Evolutionary conservation across 192 early-diverging fungal species (phyloP), one percentile per base, ranked within the genome.

Genomic region (Pilaira anomala): DNA sequence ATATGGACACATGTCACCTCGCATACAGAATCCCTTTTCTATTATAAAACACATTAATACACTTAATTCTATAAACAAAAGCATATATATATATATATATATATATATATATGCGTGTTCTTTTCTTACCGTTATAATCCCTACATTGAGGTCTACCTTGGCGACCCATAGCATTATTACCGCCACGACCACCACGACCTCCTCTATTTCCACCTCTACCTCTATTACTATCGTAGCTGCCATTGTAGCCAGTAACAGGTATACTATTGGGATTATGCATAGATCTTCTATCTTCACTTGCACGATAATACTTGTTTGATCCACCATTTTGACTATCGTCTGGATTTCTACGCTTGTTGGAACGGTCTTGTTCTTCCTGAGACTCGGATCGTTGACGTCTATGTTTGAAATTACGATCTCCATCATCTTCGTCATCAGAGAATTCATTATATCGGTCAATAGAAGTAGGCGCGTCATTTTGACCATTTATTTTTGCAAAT

Each of bases 21-120:
- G 84, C 65, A 89, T 77, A 66, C 92, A 93, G 55, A 78, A 87
- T 29, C 92, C 92, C 60, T 83, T 83, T 50, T 91, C 91, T 93
- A 62, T 29, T 40, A 39, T 24, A 29, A 18, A 56, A n/a, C 36
- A 50, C 3, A 33, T 28, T 60, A 48, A 58, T 5, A 46, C 14
- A 28, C 0, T 65, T 36, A 36, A 53, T n/a, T 19, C 26, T 7
- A 46, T 7, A 16, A 18, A 3, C 1, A 18, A 16, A 33, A 19
- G 1, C 12, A 36, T 25, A 39, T n/a, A n/a, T n/a, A n/a, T n/a
- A n/a, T n/a, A n/a, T n/a, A n/a, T 18, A 36, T 25, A 42, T 18
- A 42, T 29, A 29, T 12, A 3, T 16, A 40, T 14, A 6, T 25
- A 3, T n/a, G 14, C 52, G 2, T 4, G 12, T n/a, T 28, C 25